Percentiles rank a stretch among this genome's conserved stretches.
phyloP scores from a whole-genome alignment of 176 grass and related monocot species.

The Aegilops tauschii region DNA sequence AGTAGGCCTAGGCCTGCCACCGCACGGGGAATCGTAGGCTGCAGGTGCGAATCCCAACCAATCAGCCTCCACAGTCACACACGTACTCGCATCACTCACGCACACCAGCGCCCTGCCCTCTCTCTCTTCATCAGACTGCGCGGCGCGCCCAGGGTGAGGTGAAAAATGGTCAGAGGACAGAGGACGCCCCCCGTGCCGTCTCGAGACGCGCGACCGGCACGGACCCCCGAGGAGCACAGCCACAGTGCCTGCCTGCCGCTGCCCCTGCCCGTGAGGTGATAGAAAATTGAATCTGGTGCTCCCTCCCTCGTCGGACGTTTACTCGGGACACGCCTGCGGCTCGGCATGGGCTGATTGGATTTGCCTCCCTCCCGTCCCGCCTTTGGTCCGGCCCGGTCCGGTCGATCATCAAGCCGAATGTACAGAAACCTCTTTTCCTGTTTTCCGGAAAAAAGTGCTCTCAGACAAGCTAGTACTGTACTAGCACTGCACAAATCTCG shows the following conservation, averaged over 20 bases:
- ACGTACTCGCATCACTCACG: neutral
- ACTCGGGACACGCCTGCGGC: neutral
- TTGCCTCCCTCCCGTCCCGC: neutral
- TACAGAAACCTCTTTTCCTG: constrained; percentile 3
- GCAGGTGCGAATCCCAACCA: neutral
- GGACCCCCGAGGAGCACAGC: neutral
- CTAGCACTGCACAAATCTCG: neutral
- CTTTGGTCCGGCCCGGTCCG: neutral
- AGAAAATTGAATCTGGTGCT: neutral
- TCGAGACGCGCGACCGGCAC: constrained; percentile 21
- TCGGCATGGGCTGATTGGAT: neutral
- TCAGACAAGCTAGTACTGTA: neutral
- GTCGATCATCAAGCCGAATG: neutral
- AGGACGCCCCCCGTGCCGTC: constrained; percentile 10
- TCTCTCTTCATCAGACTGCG: neutral
- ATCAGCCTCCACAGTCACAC: neutral
- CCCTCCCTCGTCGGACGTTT: neutral
- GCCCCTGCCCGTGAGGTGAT: neutral
- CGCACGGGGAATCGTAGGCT: neutral
- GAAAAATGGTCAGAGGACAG: neutral
- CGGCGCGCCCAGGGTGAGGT: neutral
- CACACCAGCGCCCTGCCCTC: neutral
- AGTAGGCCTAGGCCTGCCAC: neutral
- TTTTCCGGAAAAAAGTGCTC: neutral
- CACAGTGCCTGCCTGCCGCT: neutral